These are phyloP conservation scores for Diaporthe sp. DNA, from an alignment of 2,329 filamentous ascomycete genomes.

Conservation along the genomic window DNA sequence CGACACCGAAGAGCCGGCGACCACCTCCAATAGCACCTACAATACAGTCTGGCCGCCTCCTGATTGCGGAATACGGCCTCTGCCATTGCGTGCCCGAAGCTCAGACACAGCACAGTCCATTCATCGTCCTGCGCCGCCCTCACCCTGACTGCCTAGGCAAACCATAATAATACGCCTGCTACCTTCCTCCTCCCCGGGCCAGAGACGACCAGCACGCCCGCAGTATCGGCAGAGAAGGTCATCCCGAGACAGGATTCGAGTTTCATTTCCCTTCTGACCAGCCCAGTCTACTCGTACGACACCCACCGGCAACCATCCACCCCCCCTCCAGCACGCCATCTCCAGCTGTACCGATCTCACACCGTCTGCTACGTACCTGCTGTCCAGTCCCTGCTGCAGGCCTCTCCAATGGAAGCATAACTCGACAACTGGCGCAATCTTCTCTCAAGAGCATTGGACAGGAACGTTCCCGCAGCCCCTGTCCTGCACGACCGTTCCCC, in stretches of 20 bases:
- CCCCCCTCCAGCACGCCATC: slow-evolving; percentile 36
- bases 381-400: slow-evolving; percentile 17
- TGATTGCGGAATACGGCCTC: slow-evolving; percentile 39
- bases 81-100: slow-evolving; percentile 39
- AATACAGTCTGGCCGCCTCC: slow-evolving; percentile 21
- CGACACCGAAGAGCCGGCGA: background rate
- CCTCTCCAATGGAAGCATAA: slow-evolving; percentile 38
- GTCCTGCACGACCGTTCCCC: slow-evolving; percentile 26
- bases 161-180: slow-evolving; percentile 24
- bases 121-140: background rate
- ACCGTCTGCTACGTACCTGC: slow-evolving; percentile 22
- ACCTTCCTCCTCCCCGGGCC: too few relatives aligned
- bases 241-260: slow-evolving; percentile 22
- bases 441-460: slow-evolving; percentile 35
- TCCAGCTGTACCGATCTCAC: slow-evolving; percentile 39
- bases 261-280: slow-evolving; percentile 14
- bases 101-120: slow-evolving; percentile 18
- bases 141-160: slow-evolving; percentile 18
- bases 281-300: background rate
- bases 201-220: background rate
- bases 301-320: background rate
- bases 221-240: background rate
- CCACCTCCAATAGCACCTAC: background rate
- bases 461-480: slow-evolving; percentile 15
- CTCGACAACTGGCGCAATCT: slow-evolving; percentile 37